These are phyloP conservation scores for Penicillium desertorum DNA, from an alignment of 495 filamentous ascomycete genomes.

Conservation along the genomic window DNA sequence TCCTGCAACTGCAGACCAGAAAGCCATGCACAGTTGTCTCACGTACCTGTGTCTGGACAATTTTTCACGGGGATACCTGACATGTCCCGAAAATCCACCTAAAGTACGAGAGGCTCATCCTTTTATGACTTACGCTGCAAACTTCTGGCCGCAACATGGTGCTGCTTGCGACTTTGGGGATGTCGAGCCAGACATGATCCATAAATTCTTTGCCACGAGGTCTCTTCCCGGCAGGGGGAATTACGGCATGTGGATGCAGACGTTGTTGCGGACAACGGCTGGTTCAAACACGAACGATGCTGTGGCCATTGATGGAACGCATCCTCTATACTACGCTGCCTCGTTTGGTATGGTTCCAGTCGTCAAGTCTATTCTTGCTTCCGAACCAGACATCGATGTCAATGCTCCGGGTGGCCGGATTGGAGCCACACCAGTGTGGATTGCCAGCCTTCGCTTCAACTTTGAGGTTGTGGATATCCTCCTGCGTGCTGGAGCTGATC, in stretches of 20 bases:
- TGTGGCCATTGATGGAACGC: conserved; percentile 18
- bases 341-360: conserved; percentile 27
- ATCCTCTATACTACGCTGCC: conserved; percentile 29
- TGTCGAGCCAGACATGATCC: conserved; percentile 8
- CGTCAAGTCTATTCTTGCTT: conserved; percentile 21
- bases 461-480: conserved; percentile 21
- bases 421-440: conserved; percentile 24
- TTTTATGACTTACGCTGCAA: conserved; percentile 21
- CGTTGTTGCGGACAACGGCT: not conserved
- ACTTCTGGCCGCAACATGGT: conserved; percentile 21
- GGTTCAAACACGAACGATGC: not conserved
- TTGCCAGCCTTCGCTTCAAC: conserved; percentile 21
- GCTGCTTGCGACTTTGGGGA: conserved; percentile 8
- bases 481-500: conserved; percentile 23
- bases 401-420: conserved; percentile 26
- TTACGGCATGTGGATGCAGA: conserved; percentile 24
- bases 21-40: conserved; percentile 23
- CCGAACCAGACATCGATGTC: conserved; percentile 21
- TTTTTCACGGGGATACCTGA: conserved; percentile 17
- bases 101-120: not conserved
- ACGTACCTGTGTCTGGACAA: conserved; percentile 26
- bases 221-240: conserved; percentile 20
- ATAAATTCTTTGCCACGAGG: conserved; percentile 19
- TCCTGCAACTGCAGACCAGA: conserved; percentile 14
- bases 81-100: not conserved